These are phyloP conservation scores for Pseudomonodictys pantanalensis DNA, from an alignment of 495 filamentous ascomycete species.

Conservation along the genomic window DNA sequence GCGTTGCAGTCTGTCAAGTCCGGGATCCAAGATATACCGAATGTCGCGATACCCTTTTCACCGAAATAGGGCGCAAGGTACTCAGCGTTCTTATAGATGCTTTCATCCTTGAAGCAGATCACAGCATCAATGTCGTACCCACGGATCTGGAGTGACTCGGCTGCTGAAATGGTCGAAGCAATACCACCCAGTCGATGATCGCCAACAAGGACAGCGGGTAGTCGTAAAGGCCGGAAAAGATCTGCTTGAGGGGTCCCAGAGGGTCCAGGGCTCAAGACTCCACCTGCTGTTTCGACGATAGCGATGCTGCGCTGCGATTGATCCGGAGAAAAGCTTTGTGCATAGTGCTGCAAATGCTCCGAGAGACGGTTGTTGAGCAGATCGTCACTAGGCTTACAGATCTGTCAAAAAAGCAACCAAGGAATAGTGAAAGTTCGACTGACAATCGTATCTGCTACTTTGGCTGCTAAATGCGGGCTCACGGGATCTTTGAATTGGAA, in stretches of 20 bases:
- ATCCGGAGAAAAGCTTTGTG: slow-evolving; percentile 32
- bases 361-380: slow-evolving; percentile 49
- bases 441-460: slow-evolving; percentile 10
- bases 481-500: slow-evolving; percentile 68
- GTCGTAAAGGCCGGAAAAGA: slow-evolving; percentile 64
- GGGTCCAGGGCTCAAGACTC: slow-evolving; percentile 69
- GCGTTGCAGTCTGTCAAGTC: slow-evolving; percentile 1
- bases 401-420: slow-evolving; percentile 31
- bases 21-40: slow-evolving; percentile 19
- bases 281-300: slow-evolving; percentile 74
- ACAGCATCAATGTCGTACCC: slow-evolving; percentile 71
- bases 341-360: slow-evolving; percentile 47
- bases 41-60: slow-evolving; percentile 45
- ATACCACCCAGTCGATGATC: slow-evolving; percentile 73
- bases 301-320: slow-evolving; percentile 39
- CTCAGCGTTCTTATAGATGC: slow-evolving; percentile 63
- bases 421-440: not conserved
- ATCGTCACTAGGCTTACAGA: slow-evolving; percentile 44
- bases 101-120: slow-evolving; percentile 58
- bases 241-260: slow-evolving; percentile 74
- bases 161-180: slow-evolving; percentile 69
- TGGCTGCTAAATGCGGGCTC: slow-evolving; percentile 70
- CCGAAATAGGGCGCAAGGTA: slow-evolving; percentile 64
- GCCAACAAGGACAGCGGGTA: slow-evolving; percentile 69
- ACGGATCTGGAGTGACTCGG: slow-evolving; percentile 66